Evolutionary conservation across 352 stramenopile genomes (phyloP).

Genomic region (Pythium grandisporangium): DNA sequence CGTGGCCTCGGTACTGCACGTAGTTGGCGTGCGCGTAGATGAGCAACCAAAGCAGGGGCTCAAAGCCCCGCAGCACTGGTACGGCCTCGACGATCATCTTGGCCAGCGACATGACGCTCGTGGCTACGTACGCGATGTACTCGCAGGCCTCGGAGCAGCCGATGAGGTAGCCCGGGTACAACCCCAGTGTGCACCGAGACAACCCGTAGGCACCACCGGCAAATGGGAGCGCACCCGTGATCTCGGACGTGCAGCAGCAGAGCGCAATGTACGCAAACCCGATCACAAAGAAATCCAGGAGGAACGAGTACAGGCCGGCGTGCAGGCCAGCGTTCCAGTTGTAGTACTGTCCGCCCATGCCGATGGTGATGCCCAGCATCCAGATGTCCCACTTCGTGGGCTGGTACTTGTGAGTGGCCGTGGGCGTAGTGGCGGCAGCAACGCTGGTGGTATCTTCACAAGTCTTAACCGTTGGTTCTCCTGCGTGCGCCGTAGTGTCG

Average conservation of each 20-base stretch:
- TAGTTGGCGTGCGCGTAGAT: constrained; percentile 12
- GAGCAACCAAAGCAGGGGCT: constrained; percentile 15
- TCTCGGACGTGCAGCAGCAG: constrained; percentile 17
- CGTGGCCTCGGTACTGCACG: constrained; percentile 12
- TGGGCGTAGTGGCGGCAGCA: too few relatives aligned
- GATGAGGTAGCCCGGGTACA: constrained; percentile 17
- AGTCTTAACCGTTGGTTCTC: too few relatives aligned
- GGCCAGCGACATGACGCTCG: constrained; percentile 11
- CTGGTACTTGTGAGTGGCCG: too few relatives aligned
- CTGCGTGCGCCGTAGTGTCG: too few relatives aligned
- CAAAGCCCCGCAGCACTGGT: constrained; percentile 2
- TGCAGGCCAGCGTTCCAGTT: constrained; percentile 19
- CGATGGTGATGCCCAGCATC: constrained; percentile 18
- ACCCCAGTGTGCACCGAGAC: constrained; percentile 16
- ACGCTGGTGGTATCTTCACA: too few relatives aligned
- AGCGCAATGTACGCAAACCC: constrained; percentile 15
- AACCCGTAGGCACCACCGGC: constrained; percentile 20
- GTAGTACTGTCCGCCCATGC: constrained; percentile 20
- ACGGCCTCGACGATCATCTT: constrained; percentile 12
- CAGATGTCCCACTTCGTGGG: constrained; percentile 17
- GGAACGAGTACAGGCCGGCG: constrained; percentile 12
- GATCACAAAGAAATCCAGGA: constrained; percentile 14
- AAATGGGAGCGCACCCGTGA: constrained; percentile 17
- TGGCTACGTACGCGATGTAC: constrained; percentile 20
- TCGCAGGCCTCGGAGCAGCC: constrained; percentile 17